A percentile compares a stretch with the other conserved stretches of the same genome.
These are phyloP conservation scores for Bigelowiella natans DNA, from an alignment of 78 protist genomes.

Conservation along the genomic window DNA sequence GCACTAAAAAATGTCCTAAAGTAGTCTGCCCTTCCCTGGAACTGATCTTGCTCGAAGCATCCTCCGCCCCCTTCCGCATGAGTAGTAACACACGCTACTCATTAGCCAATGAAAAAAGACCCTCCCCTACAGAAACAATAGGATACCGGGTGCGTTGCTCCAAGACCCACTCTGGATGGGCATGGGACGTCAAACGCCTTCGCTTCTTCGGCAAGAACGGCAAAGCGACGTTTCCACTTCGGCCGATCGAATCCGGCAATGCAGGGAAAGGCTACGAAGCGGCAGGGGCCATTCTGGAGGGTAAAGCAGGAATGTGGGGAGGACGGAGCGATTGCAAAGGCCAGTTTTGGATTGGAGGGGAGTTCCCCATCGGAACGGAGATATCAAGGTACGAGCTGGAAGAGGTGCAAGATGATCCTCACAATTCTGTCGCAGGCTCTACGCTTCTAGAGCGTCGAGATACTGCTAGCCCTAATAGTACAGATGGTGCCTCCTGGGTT, in stretches of 20 bases:
- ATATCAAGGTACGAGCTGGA: no score
- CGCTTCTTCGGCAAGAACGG: background rate
- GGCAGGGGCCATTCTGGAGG: background rate
- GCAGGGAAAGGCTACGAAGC: background rate
- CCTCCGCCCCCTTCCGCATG: no score
- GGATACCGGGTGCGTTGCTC: background rate
- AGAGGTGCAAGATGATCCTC: no score
- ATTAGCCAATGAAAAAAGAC: no score
- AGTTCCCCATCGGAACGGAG: background rate
- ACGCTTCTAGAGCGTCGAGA: no score
- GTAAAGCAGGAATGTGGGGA: background rate
- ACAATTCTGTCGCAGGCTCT: no score
- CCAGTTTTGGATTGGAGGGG: background rate
- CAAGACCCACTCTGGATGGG: background rate
- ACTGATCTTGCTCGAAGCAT: no score
- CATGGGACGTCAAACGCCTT: background rate
- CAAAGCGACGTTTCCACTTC: background rate
- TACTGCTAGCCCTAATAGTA: no score
- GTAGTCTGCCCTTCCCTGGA: no score
- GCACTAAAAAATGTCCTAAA: no score
- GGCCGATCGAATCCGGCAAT: background rate
- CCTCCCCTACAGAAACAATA: background rate
- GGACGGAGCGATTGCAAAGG: background rate
- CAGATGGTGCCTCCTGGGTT: no score
- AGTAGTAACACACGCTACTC: no score